phyloP scores from a whole-genome alignment of 345 rosid genomes.

The Chamaenerion angustifolium region DNA sequence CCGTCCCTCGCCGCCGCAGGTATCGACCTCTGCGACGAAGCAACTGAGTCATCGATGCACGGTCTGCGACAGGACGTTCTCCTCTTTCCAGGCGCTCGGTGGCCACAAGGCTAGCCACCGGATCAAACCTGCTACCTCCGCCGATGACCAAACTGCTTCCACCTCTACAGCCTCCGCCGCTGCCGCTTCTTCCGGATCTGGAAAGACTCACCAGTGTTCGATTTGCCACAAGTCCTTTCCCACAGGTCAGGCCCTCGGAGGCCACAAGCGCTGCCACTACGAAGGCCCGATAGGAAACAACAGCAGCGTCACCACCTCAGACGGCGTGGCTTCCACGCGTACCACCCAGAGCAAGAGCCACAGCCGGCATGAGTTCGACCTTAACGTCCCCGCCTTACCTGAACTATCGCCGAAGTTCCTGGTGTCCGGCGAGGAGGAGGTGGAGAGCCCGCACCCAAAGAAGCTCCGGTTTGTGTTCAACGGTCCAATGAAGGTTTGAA shows the following conservation, averaged over 20 bases:
- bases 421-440: constrained; percentile 15
- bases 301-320: constrained; percentile 13
- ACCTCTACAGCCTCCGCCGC: constrained; percentile 4
- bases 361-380: constrained; percentile 10
- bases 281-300: constrained; percentile 24
- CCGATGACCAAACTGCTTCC: constrained; percentile 22
- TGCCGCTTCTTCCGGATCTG: constrained; percentile 10
- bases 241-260: constrained; percentile 67
- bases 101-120: constrained; percentile 95
- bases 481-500: not conserved
- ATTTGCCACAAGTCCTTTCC: constrained; percentile 55
- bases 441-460: constrained; percentile 32
- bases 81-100: constrained; percentile 81
- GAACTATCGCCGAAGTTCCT: constrained; percentile 19
- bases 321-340: constrained; percentile 41
- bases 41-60: constrained; percentile 45
- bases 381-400: constrained; percentile 15
- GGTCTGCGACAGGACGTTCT: constrained; percentile 60
- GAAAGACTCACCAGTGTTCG: constrained; percentile 49
- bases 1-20: too few species aligned
- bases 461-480: constrained; percentile 20
- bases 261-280: constrained; percentile 74
- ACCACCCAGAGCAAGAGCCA: constrained; percentile 24
- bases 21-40: not conserved
- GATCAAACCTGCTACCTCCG: constrained; percentile 19